These are phyloP conservation scores for Phytophthora foliorum DNA, from an alignment of 352 stramenopile species.

Conservation along the genomic window DNA sequence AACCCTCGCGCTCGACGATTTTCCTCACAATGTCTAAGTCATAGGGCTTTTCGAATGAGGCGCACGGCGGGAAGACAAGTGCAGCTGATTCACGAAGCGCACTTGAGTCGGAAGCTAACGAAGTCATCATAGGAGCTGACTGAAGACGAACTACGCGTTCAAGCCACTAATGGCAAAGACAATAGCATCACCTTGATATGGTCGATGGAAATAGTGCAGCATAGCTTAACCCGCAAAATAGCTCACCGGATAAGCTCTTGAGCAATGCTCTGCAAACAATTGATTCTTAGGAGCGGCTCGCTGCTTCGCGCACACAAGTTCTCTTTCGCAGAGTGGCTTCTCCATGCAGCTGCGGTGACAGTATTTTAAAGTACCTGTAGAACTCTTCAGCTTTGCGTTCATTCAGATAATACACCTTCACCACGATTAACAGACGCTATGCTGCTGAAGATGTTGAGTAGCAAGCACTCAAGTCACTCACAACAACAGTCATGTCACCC, in stretches of 20 bases:
- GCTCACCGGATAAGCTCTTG: background rate
- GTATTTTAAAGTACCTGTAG: too few species aligned
- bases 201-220: conserved; percentile 19
- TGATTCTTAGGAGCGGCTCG: too few species aligned
- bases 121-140: conserved; percentile 14
- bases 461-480: too few species aligned
- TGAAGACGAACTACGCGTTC: background rate
- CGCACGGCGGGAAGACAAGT: conserved; percentile 41
- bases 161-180: background rate
- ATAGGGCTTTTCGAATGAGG: conserved; percentile 48
- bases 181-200: background rate
- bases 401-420: too few species aligned
- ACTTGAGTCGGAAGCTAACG: background rate
- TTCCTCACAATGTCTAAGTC: conserved; percentile 78
- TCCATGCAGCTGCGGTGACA: too few species aligned
- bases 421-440: too few species aligned
- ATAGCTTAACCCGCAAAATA: conserved; percentile 10
- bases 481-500: too few species aligned
- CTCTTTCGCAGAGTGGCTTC: too few species aligned
- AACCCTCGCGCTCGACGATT: conserved; percentile 87
- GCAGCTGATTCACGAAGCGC: background rate
- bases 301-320: too few species aligned
- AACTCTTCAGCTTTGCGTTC: too few species aligned
- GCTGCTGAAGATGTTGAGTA: too few species aligned
- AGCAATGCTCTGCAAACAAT: too few species aligned